A percentile compares a stretch with the other conserved stretches of the same genome.
Evolutionary conservation across 164 flowering plant genomes (phyloP).

Genomic region (Hamamelis virginiana): DNA sequence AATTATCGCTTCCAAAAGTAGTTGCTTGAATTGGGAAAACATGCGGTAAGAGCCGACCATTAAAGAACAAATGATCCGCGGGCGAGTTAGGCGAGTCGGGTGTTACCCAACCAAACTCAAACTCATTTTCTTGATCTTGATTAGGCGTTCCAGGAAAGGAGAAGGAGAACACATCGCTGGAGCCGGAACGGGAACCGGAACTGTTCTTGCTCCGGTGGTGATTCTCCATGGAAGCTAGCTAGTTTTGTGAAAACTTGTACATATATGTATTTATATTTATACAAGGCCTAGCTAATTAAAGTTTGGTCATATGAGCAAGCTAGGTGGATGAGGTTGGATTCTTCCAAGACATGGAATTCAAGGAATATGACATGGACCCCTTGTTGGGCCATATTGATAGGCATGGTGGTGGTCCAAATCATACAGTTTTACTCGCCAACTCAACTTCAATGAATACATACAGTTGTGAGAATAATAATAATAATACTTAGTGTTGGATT

Average conservation of each 20-base stretch:
- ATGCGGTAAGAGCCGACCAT: conserved; percentile 66
- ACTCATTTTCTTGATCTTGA: conserved; percentile 29
- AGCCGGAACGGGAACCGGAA: conserved; percentile 8
- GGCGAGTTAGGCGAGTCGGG: conserved; percentile 57
- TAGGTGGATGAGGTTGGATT: conserved; percentile 2
- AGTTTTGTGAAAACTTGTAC: conserved; percentile 1
- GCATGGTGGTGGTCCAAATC: conserved; percentile 31
- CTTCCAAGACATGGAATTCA: conserved; percentile 13
- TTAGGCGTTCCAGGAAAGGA: conserved; percentile 35
- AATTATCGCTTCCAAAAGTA: background rate
- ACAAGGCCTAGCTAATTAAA: background rate
- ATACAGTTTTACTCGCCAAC: conserved; percentile 31
- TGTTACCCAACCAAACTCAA: conserved; percentile 47
- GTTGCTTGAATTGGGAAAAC: conserved; percentile 29
- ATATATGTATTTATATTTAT: background rate
- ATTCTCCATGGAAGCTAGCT: conserved; percentile 32
- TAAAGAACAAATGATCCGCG: conserved; percentile 66
- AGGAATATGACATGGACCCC: conserved; percentile 25
- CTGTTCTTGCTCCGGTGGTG: conserved; percentile 8
- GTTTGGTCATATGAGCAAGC: conserved; percentile 16
- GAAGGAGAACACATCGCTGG: conserved; percentile 40
- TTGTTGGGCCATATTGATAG: conserved; percentile 10
- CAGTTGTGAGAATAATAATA: conserved; percentile 7
- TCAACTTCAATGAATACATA: conserved; percentile 14
- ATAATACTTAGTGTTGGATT: background rate